Evolutionary conservation across 2,329 filamentous ascomycete genomes (phyloP).

Genomic region (Immersiporthe knoxdaviesiana): DNA sequence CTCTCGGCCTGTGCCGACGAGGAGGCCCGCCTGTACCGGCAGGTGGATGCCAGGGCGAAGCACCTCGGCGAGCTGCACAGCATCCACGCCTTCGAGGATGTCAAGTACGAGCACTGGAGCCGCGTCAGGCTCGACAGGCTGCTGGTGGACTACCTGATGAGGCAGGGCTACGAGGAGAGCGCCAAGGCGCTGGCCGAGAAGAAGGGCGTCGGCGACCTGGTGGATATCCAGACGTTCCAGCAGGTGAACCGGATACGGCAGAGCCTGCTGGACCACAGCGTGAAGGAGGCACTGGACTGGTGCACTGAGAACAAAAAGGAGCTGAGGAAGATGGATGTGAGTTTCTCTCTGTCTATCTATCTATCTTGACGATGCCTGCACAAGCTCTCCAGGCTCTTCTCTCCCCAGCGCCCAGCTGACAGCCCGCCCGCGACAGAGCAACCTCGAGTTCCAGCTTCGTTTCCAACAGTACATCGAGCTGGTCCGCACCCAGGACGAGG

Average conservation of each 20-base stretch:
- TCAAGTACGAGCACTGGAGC: constrained; percentile 92
- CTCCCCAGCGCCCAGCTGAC: constrained; percentile 1
- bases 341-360: constrained; percentile 37
- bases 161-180: constrained; percentile 79
- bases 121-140: constrained; percentile 79
- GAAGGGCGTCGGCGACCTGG: constrained; percentile 76
- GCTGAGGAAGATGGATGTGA: constrained; percentile 81
- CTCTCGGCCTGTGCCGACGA: constrained; percentile 77
- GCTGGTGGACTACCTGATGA: constrained; percentile 88
- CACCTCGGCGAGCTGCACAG: constrained; percentile 82
- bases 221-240: constrained; percentile 87
- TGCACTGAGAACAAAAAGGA: constrained; percentile 93
- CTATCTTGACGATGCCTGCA: constrained; percentile 15
- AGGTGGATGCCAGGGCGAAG: constrained; percentile 74
- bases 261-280: constrained; percentile 70
- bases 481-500: constrained; percentile 66
- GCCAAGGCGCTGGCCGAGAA: constrained; percentile 75
- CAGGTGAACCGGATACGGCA: constrained; percentile 78
- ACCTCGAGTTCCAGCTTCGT: constrained; percentile 89
- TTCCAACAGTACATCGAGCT: constrained; percentile 96
- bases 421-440: constrained; percentile 55
- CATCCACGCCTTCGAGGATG: constrained; percentile 82
- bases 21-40: constrained; percentile 74
- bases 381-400: too few species aligned
- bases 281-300: constrained; percentile 83